Evolutionary conservation across 495 filamentous ascomycete genomes (phyloP).

Genomic region (Daldinia vernicosa): DNA sequence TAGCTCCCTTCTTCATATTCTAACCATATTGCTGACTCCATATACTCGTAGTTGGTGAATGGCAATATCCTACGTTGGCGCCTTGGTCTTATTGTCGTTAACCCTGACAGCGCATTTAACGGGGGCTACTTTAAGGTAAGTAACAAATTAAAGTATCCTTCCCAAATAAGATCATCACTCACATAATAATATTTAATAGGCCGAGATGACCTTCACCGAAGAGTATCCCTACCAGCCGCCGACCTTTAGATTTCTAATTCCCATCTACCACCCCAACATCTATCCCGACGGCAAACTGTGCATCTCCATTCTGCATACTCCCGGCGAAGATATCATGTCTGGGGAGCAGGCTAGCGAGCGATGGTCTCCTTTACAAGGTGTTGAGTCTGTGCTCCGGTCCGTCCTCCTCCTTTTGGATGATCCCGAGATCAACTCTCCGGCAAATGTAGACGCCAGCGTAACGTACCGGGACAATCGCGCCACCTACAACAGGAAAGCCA

Average conservation of each 20-base stretch:
- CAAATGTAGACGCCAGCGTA: conserved; percentile 93
- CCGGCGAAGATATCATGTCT: conserved; percentile 90
- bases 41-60: conserved; percentile 65
- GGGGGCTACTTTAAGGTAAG: conserved; percentile 85
- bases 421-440: conserved; percentile 89
- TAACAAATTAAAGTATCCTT: not conserved
- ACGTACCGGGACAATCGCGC: conserved; percentile 77
- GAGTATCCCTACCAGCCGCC: conserved; percentile 95
- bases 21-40: conserved; percentile 11
- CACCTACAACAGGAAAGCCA: conserved; percentile 73
- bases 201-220: conserved; percentile 83
- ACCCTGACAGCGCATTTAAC: conserved; percentile 88
- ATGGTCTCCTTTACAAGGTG: conserved; percentile 91
- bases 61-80: conserved; percentile 86
- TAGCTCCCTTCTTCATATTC: not conserved
- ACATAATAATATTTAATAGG: conserved; percentile 51
- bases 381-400: conserved; percentile 92
- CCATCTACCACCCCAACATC: conserved; percentile 90
- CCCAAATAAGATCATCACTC: conserved; percentile 6
- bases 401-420: conserved; percentile 94
- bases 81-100: conserved; percentile 89
- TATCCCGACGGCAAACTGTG: conserved; percentile 90
- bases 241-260: conserved; percentile 84
- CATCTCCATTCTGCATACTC: conserved; percentile 94
- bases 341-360: conserved; percentile 88